These are phyloP conservation scores for Coix lacrymajobi DNA, from an alignment of 176 grass and related monocot genomes.

Conservation along the genomic window DNA sequence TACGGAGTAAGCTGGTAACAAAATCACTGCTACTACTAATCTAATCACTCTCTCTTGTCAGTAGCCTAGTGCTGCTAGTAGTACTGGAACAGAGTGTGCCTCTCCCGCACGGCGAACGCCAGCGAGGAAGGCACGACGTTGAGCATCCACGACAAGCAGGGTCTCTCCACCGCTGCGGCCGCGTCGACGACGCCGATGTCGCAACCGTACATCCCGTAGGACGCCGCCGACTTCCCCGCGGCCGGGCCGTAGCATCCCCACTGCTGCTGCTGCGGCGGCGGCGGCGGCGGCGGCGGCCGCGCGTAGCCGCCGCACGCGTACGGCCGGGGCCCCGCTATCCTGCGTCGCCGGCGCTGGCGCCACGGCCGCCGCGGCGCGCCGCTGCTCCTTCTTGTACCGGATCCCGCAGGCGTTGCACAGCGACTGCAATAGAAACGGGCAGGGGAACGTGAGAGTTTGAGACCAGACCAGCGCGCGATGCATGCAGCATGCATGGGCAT, in stretches of 20 bases:
- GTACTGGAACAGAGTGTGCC: slow-evolving; percentile 52
- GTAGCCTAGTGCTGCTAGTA: slow-evolving; percentile 36
- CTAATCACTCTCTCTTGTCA: slow-evolving; percentile 14
- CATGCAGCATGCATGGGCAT: too few species aligned
- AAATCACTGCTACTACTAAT: not conserved
- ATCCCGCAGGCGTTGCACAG: slow-evolving; percentile 92
- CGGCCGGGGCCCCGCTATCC: not conserved
- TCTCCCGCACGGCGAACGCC: slow-evolving; percentile 50
- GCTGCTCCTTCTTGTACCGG: slow-evolving; percentile 82
- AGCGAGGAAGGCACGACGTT: slow-evolving; percentile 44
- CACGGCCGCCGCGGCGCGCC: slow-evolving; percentile 53
- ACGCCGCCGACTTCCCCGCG: slow-evolving; percentile 6
- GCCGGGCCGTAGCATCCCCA: slow-evolving; percentile 63
- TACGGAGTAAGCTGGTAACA: not conserved
- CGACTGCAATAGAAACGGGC: slow-evolving; percentile 37
- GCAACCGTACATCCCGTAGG: slow-evolving; percentile 24
- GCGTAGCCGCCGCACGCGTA: slow-evolving; percentile 41
- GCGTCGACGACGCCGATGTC: not conserved
- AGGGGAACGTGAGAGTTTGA: not conserved
- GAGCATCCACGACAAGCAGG: slow-evolving; percentile 61
- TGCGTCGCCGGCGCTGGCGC: not conserved
- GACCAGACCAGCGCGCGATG: not conserved
- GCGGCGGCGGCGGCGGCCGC: slow-evolving; percentile 7
- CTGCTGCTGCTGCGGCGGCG: slow-evolving; percentile 19
- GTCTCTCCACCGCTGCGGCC: slow-evolving; percentile 22